Base-by-base conservation (phyloP, 1,139 yeast genomes). In the Suzukiozyma palmioleophila region DNA sequence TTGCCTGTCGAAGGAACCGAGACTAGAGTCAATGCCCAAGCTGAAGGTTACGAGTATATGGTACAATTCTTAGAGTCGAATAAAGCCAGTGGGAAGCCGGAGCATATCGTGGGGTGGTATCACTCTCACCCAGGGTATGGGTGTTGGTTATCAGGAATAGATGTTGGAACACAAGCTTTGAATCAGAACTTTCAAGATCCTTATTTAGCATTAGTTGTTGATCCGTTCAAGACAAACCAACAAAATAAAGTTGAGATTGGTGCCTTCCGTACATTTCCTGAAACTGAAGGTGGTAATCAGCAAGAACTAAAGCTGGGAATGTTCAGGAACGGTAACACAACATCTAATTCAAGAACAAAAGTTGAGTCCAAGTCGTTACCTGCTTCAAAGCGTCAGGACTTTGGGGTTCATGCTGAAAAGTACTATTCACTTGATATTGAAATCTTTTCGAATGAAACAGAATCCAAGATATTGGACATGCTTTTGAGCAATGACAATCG, bases 81-180 rank as follows among this genome's bases (percentile, higher is more conserved):
- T 53, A 77, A 81, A 44, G 79, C 77, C 8, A 38, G 33, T n/a
- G 31, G 35, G 15, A 66, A 81, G 21, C 53, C 64, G 11, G 75
- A 74, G 39, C 77, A 85, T 50, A 84, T 92, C 28, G 88, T 89
- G 12, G 97, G 97, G 7, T 86, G 95, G 95, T 86, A 90, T 61
- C 96, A 92, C 61, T 89, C 97, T 2, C 98, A 92, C 60, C 97
- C 97, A 0, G 97, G 97, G 0, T 92, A 89, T 59, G 97, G 97
- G 32, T 86, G 96, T 57, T 85, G 96, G 95, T 63, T 89, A 32
- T 81, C 92, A 45, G 94, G 92, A 13, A 88, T 89, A 37, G 97
- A 89, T 61, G 94, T 89, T 25, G 81, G 85, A 40, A 89, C 97
- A 0, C 96, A 92, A 57, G 69, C 77, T 42, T 64, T 90, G 59